Percentiles rank a stretch among this genome's conserved stretches.
Evolutionary conservation across 106 monocot genomes (phyloP).

Genomic region (Apostasia shenzhenica): DNA sequence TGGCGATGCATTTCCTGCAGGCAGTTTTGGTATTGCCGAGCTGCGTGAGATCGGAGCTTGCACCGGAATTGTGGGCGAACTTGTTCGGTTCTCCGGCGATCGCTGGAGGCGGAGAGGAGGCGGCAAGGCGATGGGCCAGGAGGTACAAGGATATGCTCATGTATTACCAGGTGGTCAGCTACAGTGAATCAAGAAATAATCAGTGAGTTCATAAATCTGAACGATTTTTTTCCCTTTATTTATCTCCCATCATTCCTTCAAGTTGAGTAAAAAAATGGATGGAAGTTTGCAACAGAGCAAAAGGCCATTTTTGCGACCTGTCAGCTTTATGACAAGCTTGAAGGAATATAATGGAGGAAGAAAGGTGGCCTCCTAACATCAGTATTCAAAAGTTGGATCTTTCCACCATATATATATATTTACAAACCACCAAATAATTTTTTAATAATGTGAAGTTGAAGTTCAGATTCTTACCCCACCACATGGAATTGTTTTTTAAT

Average conservation of each 20-base stretch:
- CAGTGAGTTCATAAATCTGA: slow-evolving; percentile 22
- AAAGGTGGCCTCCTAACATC: background rate
- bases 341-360: background rate
- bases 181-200: slow-evolving; percentile 28
- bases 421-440: background rate
- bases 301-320: too few species aligned
- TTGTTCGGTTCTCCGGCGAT: slow-evolving; percentile 27
- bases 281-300: too few species aligned
- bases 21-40: slow-evolving; percentile 46
- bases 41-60: slow-evolving; percentile 48
- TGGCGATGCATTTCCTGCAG: slow-evolving; percentile 81
- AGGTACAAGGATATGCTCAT: slow-evolving; percentile 92
- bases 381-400: too few species aligned
- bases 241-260: background rate
- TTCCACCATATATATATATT: too few species aligned
- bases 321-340: slow-evolving; percentile 2
- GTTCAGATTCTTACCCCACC: background rate
- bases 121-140: slow-evolving; percentile 52
- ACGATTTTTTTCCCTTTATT: background rate
- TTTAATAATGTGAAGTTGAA: background rate
- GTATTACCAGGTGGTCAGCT: slow-evolving; percentile 84
- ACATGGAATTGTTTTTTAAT: background rate
- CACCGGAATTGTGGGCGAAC: slow-evolving; percentile 43
- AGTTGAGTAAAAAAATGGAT: background rate
- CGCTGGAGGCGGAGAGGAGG: slow-evolving; percentile 16